A percentile compares a stretch with the other conserved stretches of the same genome.
phyloP scores from a whole-genome alignment of 2,329 filamentous ascomycete genomes.

The Cytospora mali region DNA sequence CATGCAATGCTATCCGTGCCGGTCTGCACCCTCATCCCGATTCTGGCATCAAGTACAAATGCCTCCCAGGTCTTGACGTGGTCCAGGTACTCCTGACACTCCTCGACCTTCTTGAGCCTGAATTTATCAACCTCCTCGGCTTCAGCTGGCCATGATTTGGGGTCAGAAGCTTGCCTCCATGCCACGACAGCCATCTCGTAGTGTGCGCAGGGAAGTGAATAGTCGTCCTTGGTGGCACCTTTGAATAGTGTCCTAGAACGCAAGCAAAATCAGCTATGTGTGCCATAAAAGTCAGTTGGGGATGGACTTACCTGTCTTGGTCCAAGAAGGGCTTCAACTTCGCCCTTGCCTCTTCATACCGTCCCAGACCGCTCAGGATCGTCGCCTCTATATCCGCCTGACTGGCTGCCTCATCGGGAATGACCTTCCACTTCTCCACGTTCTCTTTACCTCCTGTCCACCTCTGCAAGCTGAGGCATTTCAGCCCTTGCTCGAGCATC shows the following conservation, averaged over 20 bases:
- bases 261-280: conserved; percentile 16
- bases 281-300: neutral
- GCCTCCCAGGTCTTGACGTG: conserved; percentile 70
- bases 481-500: conserved; percentile 66
- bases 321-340: conserved; percentile 67
- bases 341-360: conserved; percentile 64
- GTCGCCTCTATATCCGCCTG: conserved; percentile 68
- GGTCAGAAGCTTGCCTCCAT: conserved; percentile 68
- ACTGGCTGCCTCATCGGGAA: conserved; percentile 65
- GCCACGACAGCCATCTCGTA: conserved; percentile 85
- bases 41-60: conserved; percentile 73
- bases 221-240: conserved; percentile 67
- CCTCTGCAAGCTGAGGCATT: conserved; percentile 66
- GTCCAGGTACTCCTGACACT: conserved; percentile 67
- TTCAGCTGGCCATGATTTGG: conserved; percentile 35
- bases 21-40: conserved; percentile 73
- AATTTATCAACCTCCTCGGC: conserved; percentile 38
- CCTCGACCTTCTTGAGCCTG: conserved; percentile 53
- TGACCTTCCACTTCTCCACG: conserved; percentile 50
- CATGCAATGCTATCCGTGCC: conserved; percentile 67
- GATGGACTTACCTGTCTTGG: conserved; percentile 59
- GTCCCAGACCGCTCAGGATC: conserved; percentile 64
- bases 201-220: conserved; percentile 71
- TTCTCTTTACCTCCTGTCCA: conserved; percentile 52
- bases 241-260: conserved; percentile 54